Base-by-base conservation (phyloP, 352 stramenopile species). In the Pythium chondricola region DNA sequence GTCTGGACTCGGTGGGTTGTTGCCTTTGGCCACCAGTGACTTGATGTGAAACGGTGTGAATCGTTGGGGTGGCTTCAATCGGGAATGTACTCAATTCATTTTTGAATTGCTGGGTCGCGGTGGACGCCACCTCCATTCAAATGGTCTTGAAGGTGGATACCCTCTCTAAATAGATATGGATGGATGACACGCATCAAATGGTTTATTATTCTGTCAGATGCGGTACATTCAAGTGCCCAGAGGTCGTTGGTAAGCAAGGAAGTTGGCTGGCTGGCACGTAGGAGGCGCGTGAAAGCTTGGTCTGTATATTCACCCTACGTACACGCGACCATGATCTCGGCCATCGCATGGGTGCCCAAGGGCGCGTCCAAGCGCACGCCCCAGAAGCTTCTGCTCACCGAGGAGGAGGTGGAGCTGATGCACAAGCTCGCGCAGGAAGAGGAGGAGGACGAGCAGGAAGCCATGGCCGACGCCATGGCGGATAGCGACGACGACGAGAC, bases 301-400 rank as follows among this genome's bases (percentile, higher is more conserved):
- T 13, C 29, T 8, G 7, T 13, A 33, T 33, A 33, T 33, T 33
- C 7, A 33, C 16, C 14, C 30, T 8, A 9, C 9, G 35, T 41
- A 41, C 45, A 25, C 16, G 48, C 14, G 20, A 61, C 9, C 13
- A 83, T 83, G 69, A 83, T 83, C 54, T 83, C 71, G 20, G 69
- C 69, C 39, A 49, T 83, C 32, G 66, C 71, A 48, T 83, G 71
- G 71, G 71, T 83, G 59, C 72, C 67, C 25, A 68, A 69, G 35
- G 67, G 69, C 18, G 67, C 69, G 51, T 75, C 68, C 27, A 72
- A 65, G 58, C 63, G 80, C 66, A 71, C 82, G 48, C 83, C 83
- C 7, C 79, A 92, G 52, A 91, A 91, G 68, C 78, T 90, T 44
- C 83, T 89, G 64, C 66, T 93, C 13, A 90, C 81, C n/a, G 71